A percentile compares a stretch with the other conserved stretches of the same genome.
Conservation (phyloP, 2,329 filamentous ascomycete genomes). For the Daldinia sp. region DNA sequence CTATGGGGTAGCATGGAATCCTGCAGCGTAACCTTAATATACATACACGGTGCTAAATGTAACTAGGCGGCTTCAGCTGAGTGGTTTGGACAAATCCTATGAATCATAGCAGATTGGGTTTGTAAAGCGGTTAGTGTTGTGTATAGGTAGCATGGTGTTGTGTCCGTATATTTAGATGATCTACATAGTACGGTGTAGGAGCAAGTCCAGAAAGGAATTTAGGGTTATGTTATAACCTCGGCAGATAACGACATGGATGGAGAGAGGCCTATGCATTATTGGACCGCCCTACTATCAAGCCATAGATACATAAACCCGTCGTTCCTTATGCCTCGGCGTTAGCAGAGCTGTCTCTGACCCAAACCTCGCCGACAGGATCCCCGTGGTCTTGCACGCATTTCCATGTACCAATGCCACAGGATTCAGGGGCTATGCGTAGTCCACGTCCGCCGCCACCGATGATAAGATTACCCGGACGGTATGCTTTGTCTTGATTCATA, state of each 20-base stretch:
- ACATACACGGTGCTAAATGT: background rate
- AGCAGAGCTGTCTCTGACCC: conserved; percentile 58
- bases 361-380: conserved; percentile 77
- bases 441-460: conserved; percentile 82
- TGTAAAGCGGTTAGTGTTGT: background rate
- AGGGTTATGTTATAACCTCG: too few species aligned
- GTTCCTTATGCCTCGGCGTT: background rate
- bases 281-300: background rate
- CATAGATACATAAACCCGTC: background rate
- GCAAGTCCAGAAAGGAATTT: background rate
- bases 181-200: background rate
- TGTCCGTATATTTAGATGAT: background rate
- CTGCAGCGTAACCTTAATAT: conserved; percentile 4
- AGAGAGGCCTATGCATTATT: background rate
- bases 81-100: background rate
- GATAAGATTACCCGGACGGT: conserved; percentile 84
- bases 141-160: background rate
- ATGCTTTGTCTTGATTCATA: conserved; percentile 72
- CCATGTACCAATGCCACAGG: conserved; percentile 80
- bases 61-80: background rate
- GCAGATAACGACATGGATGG: background rate
- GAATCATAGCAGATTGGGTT: background rate
- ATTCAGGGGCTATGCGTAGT: conserved; percentile 68
- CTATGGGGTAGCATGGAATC: conserved; percentile 2
- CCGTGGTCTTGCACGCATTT: conserved; percentile 72